Conservation (phyloP, 2,329 filamentous ascomycete species). For the Aspergillus sp. region DNA sequence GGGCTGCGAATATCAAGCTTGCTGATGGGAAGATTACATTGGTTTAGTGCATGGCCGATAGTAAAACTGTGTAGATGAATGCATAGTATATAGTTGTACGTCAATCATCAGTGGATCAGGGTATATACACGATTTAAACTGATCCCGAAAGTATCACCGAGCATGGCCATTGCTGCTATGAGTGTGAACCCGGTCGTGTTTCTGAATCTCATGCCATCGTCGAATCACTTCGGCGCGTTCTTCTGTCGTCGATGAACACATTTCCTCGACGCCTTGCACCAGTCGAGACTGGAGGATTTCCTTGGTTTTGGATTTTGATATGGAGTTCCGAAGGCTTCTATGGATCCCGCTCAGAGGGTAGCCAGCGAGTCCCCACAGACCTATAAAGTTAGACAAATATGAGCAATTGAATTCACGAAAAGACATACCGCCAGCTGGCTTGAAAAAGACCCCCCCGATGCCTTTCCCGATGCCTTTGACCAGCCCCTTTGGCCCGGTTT, state of each 20-base stretch:
- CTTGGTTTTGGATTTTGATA: conserved; percentile 23
- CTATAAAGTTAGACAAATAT: conserved; percentile 10
- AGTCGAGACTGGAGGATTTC: conserved; percentile 27
- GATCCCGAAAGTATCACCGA: neutral
- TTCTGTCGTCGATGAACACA: conserved; percentile 18
- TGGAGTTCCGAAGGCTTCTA: conserved; percentile 27
- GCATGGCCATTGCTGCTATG: neutral
- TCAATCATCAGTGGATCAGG: neutral
- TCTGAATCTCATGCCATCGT: conserved; percentile 15
- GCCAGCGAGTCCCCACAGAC: conserved; percentile 29
- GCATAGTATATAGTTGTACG: no score
- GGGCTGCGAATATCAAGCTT: conserved; percentile 14
- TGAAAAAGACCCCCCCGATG: conserved; percentile 75
- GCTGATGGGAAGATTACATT: conserved; percentile 6
- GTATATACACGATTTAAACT: neutral
- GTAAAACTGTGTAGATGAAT: neutral
- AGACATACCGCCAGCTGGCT: conserved; percentile 70
- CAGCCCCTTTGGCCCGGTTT: conserved; percentile 64
- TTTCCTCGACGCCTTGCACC: conserved; percentile 27
- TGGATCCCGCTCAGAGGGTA: conserved; percentile 31
- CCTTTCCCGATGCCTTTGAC: conserved; percentile 80
- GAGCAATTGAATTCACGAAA: neutral
- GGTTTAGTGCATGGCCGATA: neutral
- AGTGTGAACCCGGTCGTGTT: neutral
- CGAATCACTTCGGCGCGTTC: conserved; percentile 20